Base-by-base conservation (phyloP, 257 asterid species). In the Haberlea rhodopensis region DNA sequence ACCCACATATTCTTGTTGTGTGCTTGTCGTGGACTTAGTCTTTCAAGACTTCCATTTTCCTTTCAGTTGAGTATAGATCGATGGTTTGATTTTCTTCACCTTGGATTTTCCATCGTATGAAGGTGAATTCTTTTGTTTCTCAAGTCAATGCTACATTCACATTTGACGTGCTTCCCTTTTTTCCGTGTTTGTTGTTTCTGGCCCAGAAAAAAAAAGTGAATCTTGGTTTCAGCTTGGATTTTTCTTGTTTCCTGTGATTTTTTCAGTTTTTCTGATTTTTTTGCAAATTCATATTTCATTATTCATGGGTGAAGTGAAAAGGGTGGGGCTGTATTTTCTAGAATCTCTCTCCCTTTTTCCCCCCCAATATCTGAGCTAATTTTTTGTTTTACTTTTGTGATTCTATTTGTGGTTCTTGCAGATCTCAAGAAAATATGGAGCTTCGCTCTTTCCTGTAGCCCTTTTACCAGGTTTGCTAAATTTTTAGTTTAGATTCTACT, bases 371-470 rank as follows among this genome's bases (percentile, higher is more conserved):
- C 8, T 60, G 69, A 53, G 75, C 45, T 65, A 21, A 48, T 25
- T 62, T 43, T 65, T 60, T 40, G n/a, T 65, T 57, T 9, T 51
- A 24, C 34, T 53, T 57, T 53, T 52, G 23, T 31, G 18, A 26
- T 37, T 5, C 22, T 57, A 32, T 49, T 6, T 48, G 63, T 70
- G 16, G 57, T 68, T 66, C 26, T 57, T 75, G 74, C 79, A 79
- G 81, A 79, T 79, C 76, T 62, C 64, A 75, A 73, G 75, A 69
- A 66, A 48, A 26, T 53, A 15, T 28, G n/a, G 67, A 60, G 61
- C 25, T 64, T 53, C 21, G 54, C 34, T 49, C 16, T 60, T 57
- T 48, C 61, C n/a, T 63, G 10, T 59, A 53, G 69, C 26, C 66
- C 58, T 63, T 71, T 32, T 49, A 59, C 28, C 60, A 74, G 76